Evolutionary conservation across 2,329 filamentous ascomycete species (phyloP), one percentile per base, ranked within the genome.

Genomic region (Colletotrichum truncatum): DNA sequence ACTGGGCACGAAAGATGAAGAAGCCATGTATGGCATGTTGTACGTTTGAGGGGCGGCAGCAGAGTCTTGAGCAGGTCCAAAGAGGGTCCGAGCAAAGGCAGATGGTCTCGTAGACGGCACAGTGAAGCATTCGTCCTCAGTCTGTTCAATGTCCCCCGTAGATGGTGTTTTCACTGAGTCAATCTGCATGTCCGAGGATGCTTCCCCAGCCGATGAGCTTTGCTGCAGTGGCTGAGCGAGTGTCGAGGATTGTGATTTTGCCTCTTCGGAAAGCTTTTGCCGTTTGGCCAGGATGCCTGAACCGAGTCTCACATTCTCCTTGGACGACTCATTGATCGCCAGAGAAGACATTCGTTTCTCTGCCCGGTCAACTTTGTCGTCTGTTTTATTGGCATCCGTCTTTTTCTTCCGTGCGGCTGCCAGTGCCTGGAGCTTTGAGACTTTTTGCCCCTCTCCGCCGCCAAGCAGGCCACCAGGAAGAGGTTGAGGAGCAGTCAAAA

Each of bases 341-440:
- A 69, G 64, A 9, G 70, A 69, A 36, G 69, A 67, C 51, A 72
- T 48, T 43, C 60, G 74, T 76, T 60, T 80, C 75, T 65, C 78
- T 75, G 54, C 55, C 55, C 46, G 49, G 10, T 45, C 69, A 68
- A 71, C 69, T 21, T 71, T 70, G 36, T 76, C 72, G 43, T 76
- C 72, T 5, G 53, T 36, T 2, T 70, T 63, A 48, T 76, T 81
- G 70, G 87, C 89, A 38, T 91, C 89, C 28, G 89, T 89, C 77
- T 94, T 97, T 78, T 93, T 94, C 75, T 94, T 94, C 26, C 94
- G 87, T 57, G 93, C 91, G 32, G 93, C 93, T 54, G 95, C 94
- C 41, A 99, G 82, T 49, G 93, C 93, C 71, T 97, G 95, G 46
- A 99, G 83, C 73, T 99, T 99, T 5, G 95, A 97, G 77, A 92